Base-by-base conservation (phyloP, 2,329 filamentous ascomycete species). In the Immersiporthe knoxdaviesiana region DNA sequence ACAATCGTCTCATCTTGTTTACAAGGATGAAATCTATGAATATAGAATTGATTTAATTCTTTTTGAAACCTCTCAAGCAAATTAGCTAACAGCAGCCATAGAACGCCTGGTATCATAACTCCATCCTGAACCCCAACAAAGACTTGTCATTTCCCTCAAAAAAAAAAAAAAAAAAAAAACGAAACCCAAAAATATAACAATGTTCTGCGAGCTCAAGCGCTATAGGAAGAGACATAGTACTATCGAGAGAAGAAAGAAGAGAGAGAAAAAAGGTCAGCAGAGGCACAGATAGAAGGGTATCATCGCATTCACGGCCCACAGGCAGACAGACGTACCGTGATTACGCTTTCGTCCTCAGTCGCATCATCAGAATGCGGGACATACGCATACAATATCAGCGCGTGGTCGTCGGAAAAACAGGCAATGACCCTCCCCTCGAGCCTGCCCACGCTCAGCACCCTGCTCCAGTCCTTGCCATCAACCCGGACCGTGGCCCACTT, bases 391-490 rank as follows among this genome's bases (percentile, higher is more conserved):
- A 96, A 82, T 54, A 96, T 93, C 72, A 97, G 79, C 2, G 92
- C 92, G 77, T 94, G 90, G 66, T 92, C 91, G 75, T 96, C 85
- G 52, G 90, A 90, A 78, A 97, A 94, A 77, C 94, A 97, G 68
- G 94, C 96, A 82, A 98, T 96, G 65, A 98, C 95, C 73, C 93
- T 87, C 0, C 94, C 95, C 74, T 96, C 95, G 39, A 98, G 82
- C 64, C 94, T 85, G 1, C 95, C 95, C 16, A 98, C 94, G 78
- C 93, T 97, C 73, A 99, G 84, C n/a, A 98, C 95, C 73, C 88
- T 89, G 41, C 93, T 93, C 95, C 96, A 98, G 78, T 99, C 96
- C 78, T 90, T 91, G 44, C 94, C 96, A 80, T 98, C 96, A 32
- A 98, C 94, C 66, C 92, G 86, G 47, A 98, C 95, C 32, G 88